phyloP scores from a whole-genome alignment of 805 yeast genomes.

The Kluyveromyces siamensis region DNA sequence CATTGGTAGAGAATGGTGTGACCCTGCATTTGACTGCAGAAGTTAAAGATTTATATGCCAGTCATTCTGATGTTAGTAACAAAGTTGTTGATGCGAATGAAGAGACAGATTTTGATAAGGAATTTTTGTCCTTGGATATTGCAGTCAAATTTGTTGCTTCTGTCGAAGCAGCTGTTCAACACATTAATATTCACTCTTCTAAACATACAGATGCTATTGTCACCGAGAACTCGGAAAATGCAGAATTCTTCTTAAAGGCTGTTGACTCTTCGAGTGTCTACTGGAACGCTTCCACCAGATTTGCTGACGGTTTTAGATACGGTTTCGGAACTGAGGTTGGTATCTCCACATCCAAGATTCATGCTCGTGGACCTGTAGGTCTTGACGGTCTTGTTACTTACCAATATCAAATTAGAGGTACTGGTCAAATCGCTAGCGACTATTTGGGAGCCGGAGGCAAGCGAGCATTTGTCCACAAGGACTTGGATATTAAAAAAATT shows the following conservation, averaged over 20 bases:
- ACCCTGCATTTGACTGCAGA: slow-evolving; percentile 58
- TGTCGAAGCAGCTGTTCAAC: slow-evolving; percentile 67
- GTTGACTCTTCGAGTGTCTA: slow-evolving; percentile 94
- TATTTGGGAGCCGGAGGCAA: slow-evolving; percentile 90
- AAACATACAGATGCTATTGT: slow-evolving; percentile 92
- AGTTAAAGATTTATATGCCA: slow-evolving; percentile 18
- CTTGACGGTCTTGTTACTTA: slow-evolving; percentile 93
- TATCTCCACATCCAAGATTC: slow-evolving; percentile 91
- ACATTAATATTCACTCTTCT: slow-evolving; percentile 86
- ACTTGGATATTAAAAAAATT: slow-evolving; percentile 35
- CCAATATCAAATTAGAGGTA: slow-evolving; percentile 86
- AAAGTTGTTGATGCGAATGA: slow-evolving; percentile 39
- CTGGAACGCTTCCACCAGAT: slow-evolving; percentile 95
- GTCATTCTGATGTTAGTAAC: slow-evolving; percentile 12
- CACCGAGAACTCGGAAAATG: slow-evolving; percentile 62
- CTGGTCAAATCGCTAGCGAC: slow-evolving; percentile 88
- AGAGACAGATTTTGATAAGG: slow-evolving; percentile 60
- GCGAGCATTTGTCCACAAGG: slow-evolving; percentile 66
- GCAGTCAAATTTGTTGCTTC: slow-evolving; percentile 58
- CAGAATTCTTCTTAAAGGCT: slow-evolving; percentile 71
- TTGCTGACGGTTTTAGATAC: slow-evolving; percentile 97
- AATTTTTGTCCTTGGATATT: slow-evolving; percentile 74
- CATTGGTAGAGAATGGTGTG: slow-evolving; percentile 56
- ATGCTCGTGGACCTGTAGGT: slow-evolving; percentile 98
- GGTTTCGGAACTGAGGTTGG: slow-evolving; percentile 99